Conservation (phyloP, 345 rosid genomes). For the Isatis tinctoria region DNA sequence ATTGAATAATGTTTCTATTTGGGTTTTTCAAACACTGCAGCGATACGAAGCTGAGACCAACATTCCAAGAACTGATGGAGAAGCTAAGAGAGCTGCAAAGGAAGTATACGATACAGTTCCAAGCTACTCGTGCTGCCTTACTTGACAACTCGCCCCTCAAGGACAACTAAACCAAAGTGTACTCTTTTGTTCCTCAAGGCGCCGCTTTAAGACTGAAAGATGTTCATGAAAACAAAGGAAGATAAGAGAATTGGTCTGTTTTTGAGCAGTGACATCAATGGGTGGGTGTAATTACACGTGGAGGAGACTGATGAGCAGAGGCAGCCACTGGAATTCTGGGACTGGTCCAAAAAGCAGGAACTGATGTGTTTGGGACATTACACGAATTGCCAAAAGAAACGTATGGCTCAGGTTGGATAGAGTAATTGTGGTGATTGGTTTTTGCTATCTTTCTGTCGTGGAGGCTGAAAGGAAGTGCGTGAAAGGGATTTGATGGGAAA, state of each 20-base stretch:
- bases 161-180: conserved; percentile 30
- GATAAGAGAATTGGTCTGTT: background rate
- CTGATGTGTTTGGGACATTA: conserved; percentile 8
- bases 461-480: conserved; percentile 6
- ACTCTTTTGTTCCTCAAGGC: conserved; percentile 3
- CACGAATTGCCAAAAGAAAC: conserved; percentile 9
- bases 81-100: conserved; percentile 79
- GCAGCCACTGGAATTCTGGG: background rate
- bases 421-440: conserved; percentile 17
- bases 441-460: background rate
- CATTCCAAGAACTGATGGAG: conserved; percentile 85
- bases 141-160: conserved; percentile 46
- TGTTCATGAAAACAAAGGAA: background rate
- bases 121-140: conserved; percentile 56
- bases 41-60: conserved; percentile 67
- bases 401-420: conserved; percentile 11
- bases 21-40: conserved; percentile 39
- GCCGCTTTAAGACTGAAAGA: background rate
- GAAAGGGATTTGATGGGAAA: conserved; percentile 7
- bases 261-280: conserved; percentile 7
- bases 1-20: background rate
- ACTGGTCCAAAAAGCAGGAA: background rate
- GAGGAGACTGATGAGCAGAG: conserved; percentile 19
- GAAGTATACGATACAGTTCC: conserved; percentile 52
- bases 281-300: conserved; percentile 13